A percentile compares a stretch with the other conserved stretches of the same genome.
Evolutionary conservation across 176 grass and related monocot species (phyloP).

Genomic region (Guadua angustifolia): DNA sequence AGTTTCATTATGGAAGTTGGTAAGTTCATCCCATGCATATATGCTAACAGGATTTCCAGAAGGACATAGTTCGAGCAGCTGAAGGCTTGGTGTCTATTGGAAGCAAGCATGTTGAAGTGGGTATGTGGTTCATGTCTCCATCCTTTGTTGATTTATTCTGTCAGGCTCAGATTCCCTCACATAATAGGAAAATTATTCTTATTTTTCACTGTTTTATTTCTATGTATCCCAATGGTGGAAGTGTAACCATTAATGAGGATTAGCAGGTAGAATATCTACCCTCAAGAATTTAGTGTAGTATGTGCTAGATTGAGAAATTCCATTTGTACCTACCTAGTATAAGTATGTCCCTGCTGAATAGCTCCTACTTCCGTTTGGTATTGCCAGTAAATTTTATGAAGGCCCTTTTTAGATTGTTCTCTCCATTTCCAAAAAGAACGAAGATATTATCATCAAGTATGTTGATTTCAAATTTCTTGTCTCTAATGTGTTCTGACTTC

Average conservation of each 20-base stretch:
- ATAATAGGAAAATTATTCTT: slow-evolving; percentile 30
- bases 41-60: slow-evolving; percentile 83
- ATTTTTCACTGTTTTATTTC: slow-evolving; percentile 21
- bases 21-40: slow-evolving; percentile 34
- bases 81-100: slow-evolving; percentile 75
- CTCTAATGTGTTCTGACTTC: background rate
- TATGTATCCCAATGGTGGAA: slow-evolving; percentile 5
- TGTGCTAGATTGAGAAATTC: slow-evolving; percentile 21
- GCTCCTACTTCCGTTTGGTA: background rate
- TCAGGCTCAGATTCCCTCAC: slow-evolving; percentile 21
- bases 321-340: background rate
- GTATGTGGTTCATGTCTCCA: slow-evolving; percentile 53
- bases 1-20: slow-evolving; percentile 21
- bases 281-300: slow-evolving; percentile 27
- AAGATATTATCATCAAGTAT: background rate
- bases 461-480: background rate
- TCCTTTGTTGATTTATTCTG: slow-evolving; percentile 39
- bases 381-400: slow-evolving; percentile 10
- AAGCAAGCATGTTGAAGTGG: slow-evolving; percentile 80
- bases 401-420: slow-evolving; percentile 6
- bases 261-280: slow-evolving; percentile 20
- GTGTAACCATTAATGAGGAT: slow-evolving; percentile 25
- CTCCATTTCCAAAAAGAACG: background rate
- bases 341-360: slow-evolving; percentile 12
- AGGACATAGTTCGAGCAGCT: slow-evolving; percentile 80